Percentiles rank a stretch among this genome's conserved stretches.
phyloP scores from a whole-genome alignment of 2,329 filamentous ascomycete species.

The Phoma sp. region DNA sequence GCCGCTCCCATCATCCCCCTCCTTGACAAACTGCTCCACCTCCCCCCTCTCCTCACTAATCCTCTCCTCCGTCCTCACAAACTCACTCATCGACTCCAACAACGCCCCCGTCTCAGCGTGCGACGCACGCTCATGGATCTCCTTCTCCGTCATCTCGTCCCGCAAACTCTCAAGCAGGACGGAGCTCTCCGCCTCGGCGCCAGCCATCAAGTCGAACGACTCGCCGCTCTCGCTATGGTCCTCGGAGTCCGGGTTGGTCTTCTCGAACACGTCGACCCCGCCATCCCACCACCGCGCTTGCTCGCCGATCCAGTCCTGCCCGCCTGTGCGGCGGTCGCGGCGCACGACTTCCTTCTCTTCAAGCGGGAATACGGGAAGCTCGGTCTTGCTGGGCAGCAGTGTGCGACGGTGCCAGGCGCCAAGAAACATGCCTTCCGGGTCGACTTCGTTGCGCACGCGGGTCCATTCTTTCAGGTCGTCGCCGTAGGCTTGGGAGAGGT shows the following conservation, averaged over 20 bases:
- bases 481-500: slow-evolving; percentile 73
- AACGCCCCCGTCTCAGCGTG: slow-evolving; percentile 4
- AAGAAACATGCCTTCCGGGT: slow-evolving; percentile 85
- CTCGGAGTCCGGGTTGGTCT: slow-evolving; percentile 36
- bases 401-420: slow-evolving; percentile 83
- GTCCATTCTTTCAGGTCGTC: slow-evolving; percentile 70
- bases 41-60: slow-evolving; percentile 1
- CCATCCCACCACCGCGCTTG: slow-evolving; percentile 46
- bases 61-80: not conserved
- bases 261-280: slow-evolving; percentile 40
- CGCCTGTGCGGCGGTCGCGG: slow-evolving; percentile 37
- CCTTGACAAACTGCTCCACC: slow-evolving; percentile 11
- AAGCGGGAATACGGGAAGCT: slow-evolving; percentile 41
- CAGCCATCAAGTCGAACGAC: slow-evolving; percentile 55
- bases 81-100: slow-evolving; percentile 8
- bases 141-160: slow-evolving; percentile 22
- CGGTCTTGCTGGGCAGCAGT: slow-evolving; percentile 39
- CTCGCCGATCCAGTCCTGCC: slow-evolving; percentile 48
- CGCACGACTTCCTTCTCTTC: slow-evolving; percentile 53
- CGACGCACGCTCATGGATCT: not conserved
- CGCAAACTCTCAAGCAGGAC: slow-evolving; percentile 40
- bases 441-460: slow-evolving; percentile 69
- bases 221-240: slow-evolving; percentile 37
- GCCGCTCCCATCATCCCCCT: slow-evolving; percentile 7
- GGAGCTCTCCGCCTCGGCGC: slow-evolving; percentile 51